Conservation (phyloP, 2,329 filamentous ascomycete species). For the Chaetomiaceae sp. region DNA sequence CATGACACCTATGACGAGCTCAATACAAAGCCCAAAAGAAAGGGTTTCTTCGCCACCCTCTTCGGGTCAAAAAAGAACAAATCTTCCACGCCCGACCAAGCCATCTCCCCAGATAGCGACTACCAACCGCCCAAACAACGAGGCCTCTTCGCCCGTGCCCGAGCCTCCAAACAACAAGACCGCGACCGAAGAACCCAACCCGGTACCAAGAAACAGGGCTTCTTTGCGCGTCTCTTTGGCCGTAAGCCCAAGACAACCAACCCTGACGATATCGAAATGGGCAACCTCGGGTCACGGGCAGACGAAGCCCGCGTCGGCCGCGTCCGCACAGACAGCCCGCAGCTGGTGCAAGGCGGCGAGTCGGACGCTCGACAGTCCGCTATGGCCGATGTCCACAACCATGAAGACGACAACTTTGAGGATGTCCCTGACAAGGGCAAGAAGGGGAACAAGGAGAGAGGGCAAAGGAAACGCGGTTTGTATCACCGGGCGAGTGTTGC, state of each 20-base stretch:
- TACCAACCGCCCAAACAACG: background rate
- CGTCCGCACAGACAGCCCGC: conserved; percentile 11
- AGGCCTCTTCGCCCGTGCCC: background rate
- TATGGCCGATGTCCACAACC: background rate
- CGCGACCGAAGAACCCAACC: no score
- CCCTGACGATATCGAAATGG: conserved; percentile 12
- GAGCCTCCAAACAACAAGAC: background rate
- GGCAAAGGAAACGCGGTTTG: background rate
- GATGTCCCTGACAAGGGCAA: background rate
- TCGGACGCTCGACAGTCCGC: background rate
- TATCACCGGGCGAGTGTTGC: background rate
- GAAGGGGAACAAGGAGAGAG: background rate
- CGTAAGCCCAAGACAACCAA: conserved; percentile 1
- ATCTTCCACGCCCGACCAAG: background rate
- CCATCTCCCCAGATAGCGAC: background rate
- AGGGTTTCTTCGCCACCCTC: background rate
- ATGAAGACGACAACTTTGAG: background rate
- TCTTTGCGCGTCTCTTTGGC: conserved; percentile 6
- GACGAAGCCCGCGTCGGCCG: conserved; percentile 10
- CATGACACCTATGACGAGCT: background rate
- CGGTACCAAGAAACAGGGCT: conserved; percentile 2
- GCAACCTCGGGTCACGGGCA: background rate
- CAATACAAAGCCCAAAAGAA: background rate
- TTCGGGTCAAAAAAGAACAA: background rate
- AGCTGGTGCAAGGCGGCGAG: conserved; percentile 6